A percentile compares a stretch with the other conserved stretches of the same genome.
Conservation (phyloP, 257 asterid species). For the Salvia hispanica region DNA sequence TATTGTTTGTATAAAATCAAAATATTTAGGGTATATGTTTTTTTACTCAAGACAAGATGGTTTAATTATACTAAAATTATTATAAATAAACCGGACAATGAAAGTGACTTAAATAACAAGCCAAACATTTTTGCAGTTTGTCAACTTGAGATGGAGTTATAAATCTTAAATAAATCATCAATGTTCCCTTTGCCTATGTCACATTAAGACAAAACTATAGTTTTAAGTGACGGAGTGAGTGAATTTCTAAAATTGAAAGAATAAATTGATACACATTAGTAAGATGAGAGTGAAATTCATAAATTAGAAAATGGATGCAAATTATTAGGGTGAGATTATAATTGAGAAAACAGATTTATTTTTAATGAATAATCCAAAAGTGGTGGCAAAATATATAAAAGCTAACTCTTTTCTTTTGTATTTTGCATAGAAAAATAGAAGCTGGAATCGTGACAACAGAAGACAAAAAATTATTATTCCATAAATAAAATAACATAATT, state of each 20-base stretch:
- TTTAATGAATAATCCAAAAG: background rate
- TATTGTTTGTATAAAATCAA: background rate
- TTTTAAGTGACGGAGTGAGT: background rate
- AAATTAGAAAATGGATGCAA: no score
- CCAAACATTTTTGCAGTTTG: constrained; percentile 27
- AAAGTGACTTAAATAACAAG: constrained; percentile 18
- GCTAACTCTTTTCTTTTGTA: no score
- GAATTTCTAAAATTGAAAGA: background rate
- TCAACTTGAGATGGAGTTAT: background rate
- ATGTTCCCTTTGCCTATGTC: constrained; percentile 22
- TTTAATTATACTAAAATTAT: background rate
- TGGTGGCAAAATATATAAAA: no score
- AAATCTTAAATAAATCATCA: background rate
- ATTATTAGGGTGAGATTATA: no score
- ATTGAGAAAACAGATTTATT: background rate
- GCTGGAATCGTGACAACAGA: background rate
- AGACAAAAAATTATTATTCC: constrained; percentile 21
- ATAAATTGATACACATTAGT: no score
- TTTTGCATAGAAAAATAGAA: no score
- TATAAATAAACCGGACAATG: constrained; percentile 20
- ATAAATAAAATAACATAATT: constrained; percentile 15
- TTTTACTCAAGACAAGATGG: background rate
- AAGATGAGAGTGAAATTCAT: no score
- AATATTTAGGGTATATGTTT: background rate
- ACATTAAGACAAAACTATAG: background rate